Percentiles rank a stretch among this genome's conserved stretches.
Conservation (phyloP, 257 asterid species). For the Plantago ovata region DNA sequence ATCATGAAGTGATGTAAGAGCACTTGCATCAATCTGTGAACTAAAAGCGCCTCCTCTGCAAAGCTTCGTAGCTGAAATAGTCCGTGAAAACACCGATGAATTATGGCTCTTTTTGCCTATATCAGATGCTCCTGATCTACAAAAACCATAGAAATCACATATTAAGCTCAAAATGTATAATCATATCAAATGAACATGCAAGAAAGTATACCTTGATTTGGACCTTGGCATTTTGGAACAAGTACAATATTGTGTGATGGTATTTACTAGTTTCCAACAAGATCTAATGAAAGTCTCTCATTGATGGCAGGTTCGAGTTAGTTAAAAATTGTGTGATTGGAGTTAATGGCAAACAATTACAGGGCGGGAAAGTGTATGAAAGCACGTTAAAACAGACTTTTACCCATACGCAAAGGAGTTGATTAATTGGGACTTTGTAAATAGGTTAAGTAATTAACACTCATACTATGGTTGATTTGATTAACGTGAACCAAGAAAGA, state of each 20-base stretch:
- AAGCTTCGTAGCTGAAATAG: slow-evolving; percentile 58
- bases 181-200: slow-evolving; percentile 12
- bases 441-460: neutral
- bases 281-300: no score
- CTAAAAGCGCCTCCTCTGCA: slow-evolving; percentile 60
- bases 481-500: no score
- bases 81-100: slow-evolving; percentile 51
- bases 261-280: no score
- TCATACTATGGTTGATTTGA: no score
- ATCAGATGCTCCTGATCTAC: slow-evolving; percentile 52
- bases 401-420: slow-evolving; percentile 13
- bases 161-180: neutral
- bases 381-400: neutral
- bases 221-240: slow-evolving; percentile 61
- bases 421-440: slow-evolving; percentile 1
- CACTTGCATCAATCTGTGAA: slow-evolving; percentile 51
- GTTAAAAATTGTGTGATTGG: slow-evolving; percentile 13
- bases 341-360: slow-evolving; percentile 6
- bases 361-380: slow-evolving; percentile 37
- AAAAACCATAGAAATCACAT: slow-evolving; percentile 9
- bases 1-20: slow-evolving; percentile 37
- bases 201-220: slow-evolving; percentile 54
- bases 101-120: slow-evolving; percentile 37
- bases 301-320: slow-evolving; percentile 51
- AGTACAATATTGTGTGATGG: slow-evolving; percentile 12